Evolutionary conservation across 805 yeast species (phyloP), one percentile per base, ranked within the genome.

Genomic region (Candida stauntonica): DNA sequence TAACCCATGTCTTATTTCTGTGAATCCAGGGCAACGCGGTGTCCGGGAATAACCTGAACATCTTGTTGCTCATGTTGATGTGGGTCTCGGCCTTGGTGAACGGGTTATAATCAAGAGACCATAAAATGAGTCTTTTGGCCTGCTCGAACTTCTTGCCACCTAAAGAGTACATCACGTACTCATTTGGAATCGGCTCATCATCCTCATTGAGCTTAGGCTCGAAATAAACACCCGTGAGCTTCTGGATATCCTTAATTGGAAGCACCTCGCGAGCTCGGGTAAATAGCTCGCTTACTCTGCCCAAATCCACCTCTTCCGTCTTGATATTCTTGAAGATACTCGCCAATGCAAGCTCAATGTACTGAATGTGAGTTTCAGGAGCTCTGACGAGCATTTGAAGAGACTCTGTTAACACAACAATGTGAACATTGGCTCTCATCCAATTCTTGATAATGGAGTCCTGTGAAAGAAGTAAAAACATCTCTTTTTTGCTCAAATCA

Each of bases 21-120:
- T 54, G 42, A 17, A 49, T 43, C 60, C 60, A 55, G 1, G 59
- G 57, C 3, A 54, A 31, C 3, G 56, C 41, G 5, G 41, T 41
- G 16, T 45, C 50, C 3, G 47, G 44, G 26, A 39, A 47, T 16
- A 32, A 31, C 31, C 42, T 36, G 20, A 19, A 21, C 7, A 15
- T 14, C 8, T 40, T 17, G 21, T 47, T 31, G 2, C 44, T 11
- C 14, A 39, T 9, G 17, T 49, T 45, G 5, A 39, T 27, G 31
- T 47, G 45, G 16, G 43, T 16, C 14, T 33, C 36, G 7, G 38
- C 36, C 16, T 40, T 42, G 12, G 42, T 42, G 41, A 51, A 53
- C 12, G 52, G 53, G 32, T 51, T 52, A 14, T 47, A 48, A 13
- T 54, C 53, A 26, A 54, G 36, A 2, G 54, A 41, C 58, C 60